These are phyloP conservation scores for Linderina pennispora DNA, from an alignment of 192 early-diverging fungal species.

Conservation along the genomic window DNA sequence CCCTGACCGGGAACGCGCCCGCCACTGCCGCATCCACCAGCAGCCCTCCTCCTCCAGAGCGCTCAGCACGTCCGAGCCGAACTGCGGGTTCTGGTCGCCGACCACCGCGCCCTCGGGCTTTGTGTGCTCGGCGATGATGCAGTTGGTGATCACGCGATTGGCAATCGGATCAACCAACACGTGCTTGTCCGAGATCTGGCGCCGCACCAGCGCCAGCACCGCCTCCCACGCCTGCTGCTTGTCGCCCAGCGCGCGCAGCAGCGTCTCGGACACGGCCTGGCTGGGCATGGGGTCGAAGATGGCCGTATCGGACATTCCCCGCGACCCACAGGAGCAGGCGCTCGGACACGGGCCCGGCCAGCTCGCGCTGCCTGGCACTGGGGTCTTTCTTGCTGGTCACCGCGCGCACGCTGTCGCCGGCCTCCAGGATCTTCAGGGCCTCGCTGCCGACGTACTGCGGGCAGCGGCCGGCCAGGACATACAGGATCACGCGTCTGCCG, in stretches of 20 bases:
- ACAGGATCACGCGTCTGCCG: slow-evolving; percentile 75
- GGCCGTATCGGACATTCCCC: slow-evolving; percentile 47
- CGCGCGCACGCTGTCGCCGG: slow-evolving; percentile 59
- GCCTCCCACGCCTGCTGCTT: slow-evolving; percentile 20
- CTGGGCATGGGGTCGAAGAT: slow-evolving; percentile 61
- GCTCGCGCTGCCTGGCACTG: slow-evolving; percentile 55
- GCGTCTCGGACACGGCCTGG: slow-evolving; percentile 65
- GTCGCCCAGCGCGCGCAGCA: slow-evolving; percentile 55
- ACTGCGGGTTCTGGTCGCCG: slow-evolving; percentile 19
- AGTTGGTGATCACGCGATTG: slow-evolving; percentile 36
- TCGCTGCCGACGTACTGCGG: slow-evolving; percentile 65
- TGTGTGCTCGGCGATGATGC: slow-evolving; percentile 34
- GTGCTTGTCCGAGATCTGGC: slow-evolving; percentile 3
- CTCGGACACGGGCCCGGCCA: slow-evolving; percentile 57
- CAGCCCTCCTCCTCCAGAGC: slow-evolving; percentile 9
- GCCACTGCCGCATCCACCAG: slow-evolving; percentile 24
- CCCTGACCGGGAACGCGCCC: slow-evolving; percentile 43
- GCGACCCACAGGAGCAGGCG: slow-evolving; percentile 54
- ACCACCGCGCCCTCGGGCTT: slow-evolving; percentile 4
- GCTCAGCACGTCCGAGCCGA: slow-evolving; percentile 20
- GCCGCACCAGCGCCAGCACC: slow-evolving; percentile 18
- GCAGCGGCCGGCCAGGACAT: slow-evolving; percentile 71
- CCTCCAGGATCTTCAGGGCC: slow-evolving; percentile 61
- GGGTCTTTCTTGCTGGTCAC: slow-evolving; percentile 89
- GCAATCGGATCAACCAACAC: slow-evolving; percentile 30